Evolutionary conservation across 345 rosid species (phyloP).

Genomic region (Salix brachista): DNA sequence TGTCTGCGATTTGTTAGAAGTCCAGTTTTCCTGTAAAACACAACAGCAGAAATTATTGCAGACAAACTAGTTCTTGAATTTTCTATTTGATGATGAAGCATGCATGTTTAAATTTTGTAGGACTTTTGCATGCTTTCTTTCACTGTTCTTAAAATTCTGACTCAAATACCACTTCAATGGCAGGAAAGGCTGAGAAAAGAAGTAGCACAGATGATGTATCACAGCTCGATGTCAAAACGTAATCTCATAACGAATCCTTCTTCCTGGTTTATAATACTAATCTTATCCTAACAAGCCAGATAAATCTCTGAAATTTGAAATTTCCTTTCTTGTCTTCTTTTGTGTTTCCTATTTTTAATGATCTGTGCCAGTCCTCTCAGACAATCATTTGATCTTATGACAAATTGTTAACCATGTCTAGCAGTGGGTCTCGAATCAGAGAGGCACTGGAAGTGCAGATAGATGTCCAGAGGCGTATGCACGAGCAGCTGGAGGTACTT

Average conservation of each 20-base stretch:
- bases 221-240: conserved; percentile 55
- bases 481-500: conserved; percentile 86
- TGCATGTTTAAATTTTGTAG: neutral
- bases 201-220: conserved; percentile 33
- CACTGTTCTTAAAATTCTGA: neutral
- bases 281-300: neutral
- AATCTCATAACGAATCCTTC: conserved; percentile 2
- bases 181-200: conserved; percentile 60
- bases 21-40: neutral
- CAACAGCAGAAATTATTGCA: neutral
- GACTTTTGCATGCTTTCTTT: neutral
- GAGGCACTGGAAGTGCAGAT: conserved; percentile 81
- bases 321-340: neutral
- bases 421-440: conserved; percentile 63
- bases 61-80: neutral
- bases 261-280: neutral
- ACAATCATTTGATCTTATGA: neutral
- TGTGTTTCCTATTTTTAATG: neutral
- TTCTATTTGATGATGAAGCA: too few relatives aligned
- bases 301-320: neutral
- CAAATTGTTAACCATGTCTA: neutral
- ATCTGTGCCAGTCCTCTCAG: neutral
- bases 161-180: conserved; percentile 11
- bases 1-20: neutral
- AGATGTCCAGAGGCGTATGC: conserved; percentile 87